A percentile compares a stretch with the other conserved stretches of the same genome.
These are phyloP conservation scores for Chaetoceros muelleri DNA, from an alignment of 108 stramenopile genomes.

Conservation along the genomic window DNA sequence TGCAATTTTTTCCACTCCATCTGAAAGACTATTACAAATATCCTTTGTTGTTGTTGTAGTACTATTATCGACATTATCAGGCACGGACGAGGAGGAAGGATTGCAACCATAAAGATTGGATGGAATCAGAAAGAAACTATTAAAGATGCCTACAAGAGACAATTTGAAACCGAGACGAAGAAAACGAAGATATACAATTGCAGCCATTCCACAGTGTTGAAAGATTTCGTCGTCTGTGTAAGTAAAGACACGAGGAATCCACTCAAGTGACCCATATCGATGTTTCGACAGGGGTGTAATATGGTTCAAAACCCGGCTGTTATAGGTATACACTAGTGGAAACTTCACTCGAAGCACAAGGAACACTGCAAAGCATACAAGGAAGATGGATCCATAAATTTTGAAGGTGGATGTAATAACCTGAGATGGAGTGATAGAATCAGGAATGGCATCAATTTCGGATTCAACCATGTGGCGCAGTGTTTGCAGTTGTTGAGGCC, in stretches of 20 bases:
- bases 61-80: not conserved
- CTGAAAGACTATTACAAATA: conserved; percentile 7
- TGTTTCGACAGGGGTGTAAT: conserved; percentile 13
- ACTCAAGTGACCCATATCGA: conserved; percentile 7
- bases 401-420: conserved; percentile 27
- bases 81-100: no score
- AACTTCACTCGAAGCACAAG: conserved; percentile 32
- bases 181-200: conserved; percentile 34
- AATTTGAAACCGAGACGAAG: conserved; percentile 44
- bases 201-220: conserved; percentile 51
- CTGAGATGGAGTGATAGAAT: not conserved
- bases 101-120: not conserved
- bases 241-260: conserved; percentile 16
- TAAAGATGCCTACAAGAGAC: conserved; percentile 27
- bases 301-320: not conserved
- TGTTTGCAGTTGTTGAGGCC: no score
- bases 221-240: conserved; percentile 12
- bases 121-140: conserved; percentile 36
- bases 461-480: not conserved
- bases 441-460: not conserved
- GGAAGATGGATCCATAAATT: conserved; percentile 42
- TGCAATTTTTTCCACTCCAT: conserved; percentile 19
- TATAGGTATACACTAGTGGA: conserved; percentile 24
- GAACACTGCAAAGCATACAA: conserved; percentile 25
- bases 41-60: conserved; percentile 1